A percentile compares a stretch with the other conserved stretches of the same genome.
These are phyloP conservation scores for Circinella minor DNA, from an alignment of 371 early-diverging fungal genomes.

Conservation along the genomic window DNA sequence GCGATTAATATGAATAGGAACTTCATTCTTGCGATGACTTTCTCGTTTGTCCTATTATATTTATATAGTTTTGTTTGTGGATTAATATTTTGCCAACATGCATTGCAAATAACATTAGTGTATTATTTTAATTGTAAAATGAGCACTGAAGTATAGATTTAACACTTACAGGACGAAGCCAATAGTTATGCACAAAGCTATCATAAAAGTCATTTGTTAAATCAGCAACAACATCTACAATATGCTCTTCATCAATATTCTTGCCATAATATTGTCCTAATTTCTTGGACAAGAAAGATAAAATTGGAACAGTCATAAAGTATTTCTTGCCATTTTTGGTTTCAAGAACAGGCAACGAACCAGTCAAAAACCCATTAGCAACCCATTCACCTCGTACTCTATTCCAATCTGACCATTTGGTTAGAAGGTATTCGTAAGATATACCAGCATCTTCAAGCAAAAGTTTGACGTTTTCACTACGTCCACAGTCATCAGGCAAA, in stretches of 20 bases:
- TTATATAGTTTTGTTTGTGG: no score
- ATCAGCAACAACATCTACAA: background rate
- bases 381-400: background rate
- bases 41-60: background rate
- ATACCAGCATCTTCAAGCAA: background rate
- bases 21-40: background rate
- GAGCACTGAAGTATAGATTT: no score
- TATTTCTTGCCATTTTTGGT: background rate
- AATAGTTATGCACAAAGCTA: background rate
- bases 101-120: no score
- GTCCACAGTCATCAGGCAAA: background rate
- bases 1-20: background rate
- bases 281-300: background rate
- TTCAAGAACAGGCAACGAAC: background rate
- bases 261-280: background rate
- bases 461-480: background rate
- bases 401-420: background rate
- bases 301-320: background rate
- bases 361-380: background rate
- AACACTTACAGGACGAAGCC: no score
- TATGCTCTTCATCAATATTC: background rate
- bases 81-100: no score
- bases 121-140: no score
- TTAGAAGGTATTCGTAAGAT: background rate
- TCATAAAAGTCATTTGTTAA: background rate